phyloP scores from a whole-genome alignment of 2,329 filamentous ascomycete genomes.

The Venturia aucupariae region DNA sequence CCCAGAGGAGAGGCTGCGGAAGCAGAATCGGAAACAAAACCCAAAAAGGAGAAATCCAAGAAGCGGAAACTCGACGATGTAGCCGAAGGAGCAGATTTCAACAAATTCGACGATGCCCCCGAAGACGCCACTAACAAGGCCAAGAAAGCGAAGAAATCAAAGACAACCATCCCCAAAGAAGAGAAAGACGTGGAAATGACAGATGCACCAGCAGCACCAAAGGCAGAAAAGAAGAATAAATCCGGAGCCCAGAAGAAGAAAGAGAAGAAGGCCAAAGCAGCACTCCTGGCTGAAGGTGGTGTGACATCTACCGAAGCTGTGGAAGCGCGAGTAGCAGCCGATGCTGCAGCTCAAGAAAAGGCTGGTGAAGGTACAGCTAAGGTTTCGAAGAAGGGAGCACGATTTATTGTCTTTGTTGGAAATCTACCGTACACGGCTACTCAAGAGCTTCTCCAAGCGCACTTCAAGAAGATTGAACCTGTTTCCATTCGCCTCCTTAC shows the following conservation, averaged over 20 bases:
- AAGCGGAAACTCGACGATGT: conserved; percentile 1
- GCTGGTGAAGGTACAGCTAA: neutral
- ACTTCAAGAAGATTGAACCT: conserved; percentile 71
- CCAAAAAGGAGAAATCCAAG: conserved; percentile 12
- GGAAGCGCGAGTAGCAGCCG: neutral
- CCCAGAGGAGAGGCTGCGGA: neutral
- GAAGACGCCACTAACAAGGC: neutral
- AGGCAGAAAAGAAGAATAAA: conserved; percentile 9
- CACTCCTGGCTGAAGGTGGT: neutral
- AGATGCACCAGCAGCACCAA: neutral
- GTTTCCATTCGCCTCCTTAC: conserved; percentile 63
- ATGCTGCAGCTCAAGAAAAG: neutral
- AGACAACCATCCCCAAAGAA: neutral
- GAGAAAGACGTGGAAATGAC: neutral
- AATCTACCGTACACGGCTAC: conserved; percentile 86
- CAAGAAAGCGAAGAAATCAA: conserved; percentile 10
- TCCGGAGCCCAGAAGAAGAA: conserved; percentile 5
- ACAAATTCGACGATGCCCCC: neutral
- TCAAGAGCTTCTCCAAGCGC: conserved; percentile 54
- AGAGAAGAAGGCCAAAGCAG: conserved; percentile 6
- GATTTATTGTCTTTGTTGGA: conserved; percentile 73
- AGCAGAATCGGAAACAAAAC: neutral
- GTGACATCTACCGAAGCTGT: neutral
- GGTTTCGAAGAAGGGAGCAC: conserved; percentile 19
- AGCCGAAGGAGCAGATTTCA: conserved; percentile 3